Conservation (phyloP, 495 filamentous ascomycete species). For the Tuber microsphaerosporum region DNA sequence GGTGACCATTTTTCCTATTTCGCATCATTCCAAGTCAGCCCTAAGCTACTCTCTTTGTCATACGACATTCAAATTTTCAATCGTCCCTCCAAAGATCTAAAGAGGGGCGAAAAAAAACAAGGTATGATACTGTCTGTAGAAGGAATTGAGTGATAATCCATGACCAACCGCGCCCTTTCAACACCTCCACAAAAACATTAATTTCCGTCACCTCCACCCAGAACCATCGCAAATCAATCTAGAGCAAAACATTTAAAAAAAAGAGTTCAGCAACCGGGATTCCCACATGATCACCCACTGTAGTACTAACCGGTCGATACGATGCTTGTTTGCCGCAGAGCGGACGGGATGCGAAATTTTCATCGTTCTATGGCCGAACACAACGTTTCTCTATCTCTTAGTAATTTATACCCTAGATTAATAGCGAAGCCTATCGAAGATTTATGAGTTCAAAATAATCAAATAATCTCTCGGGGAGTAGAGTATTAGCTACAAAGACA, state of each 20-base stretch:
- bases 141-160: neutral
- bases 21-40: neutral
- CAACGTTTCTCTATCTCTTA: neutral
- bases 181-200: neutral
- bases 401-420: neutral
- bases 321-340: neutral
- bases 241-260: neutral
- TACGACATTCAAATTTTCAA: neutral
- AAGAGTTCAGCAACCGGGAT: constrained; percentile 1
- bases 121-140: accelerated
- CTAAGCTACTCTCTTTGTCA: neutral
- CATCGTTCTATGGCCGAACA: neutral
- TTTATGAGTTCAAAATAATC: neutral
- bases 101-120: neutral
- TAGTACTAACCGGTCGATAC: neutral
- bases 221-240: neutral
- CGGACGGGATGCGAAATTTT: constrained; percentile 5
- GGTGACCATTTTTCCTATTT: neutral
- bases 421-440: neutral
- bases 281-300: constrained; percentile 1
- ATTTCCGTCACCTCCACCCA: neutral
- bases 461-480: neutral
- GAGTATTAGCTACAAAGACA: neutral
- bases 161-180: neutral
- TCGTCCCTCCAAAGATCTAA: neutral